Conservation (phyloP, 2,329 filamentous ascomycete genomes). For the Ilyonectria sp. region DNA sequence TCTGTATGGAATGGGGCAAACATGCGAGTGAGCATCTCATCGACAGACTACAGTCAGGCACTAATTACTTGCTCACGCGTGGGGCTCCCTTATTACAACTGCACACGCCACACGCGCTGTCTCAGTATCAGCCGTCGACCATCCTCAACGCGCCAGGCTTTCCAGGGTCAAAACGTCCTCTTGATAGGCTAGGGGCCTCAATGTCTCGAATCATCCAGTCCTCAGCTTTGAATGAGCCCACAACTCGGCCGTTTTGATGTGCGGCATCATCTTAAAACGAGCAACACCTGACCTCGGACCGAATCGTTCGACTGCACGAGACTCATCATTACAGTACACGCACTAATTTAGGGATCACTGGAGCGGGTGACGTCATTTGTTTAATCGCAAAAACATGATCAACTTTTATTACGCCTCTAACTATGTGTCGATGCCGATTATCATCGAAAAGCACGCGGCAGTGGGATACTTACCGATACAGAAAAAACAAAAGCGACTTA, state of each 20-base stretch:
- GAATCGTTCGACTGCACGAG: slow-evolving; percentile 27
- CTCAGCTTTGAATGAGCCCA: slow-evolving; percentile 27
- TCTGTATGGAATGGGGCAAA: slow-evolving; percentile 14
- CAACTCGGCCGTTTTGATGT: slow-evolving; percentile 21
- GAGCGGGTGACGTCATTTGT: slow-evolving; percentile 20
- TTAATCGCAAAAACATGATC: slow-evolving; percentile 35
- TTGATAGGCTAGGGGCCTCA: slow-evolving; percentile 29
- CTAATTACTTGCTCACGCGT: slow-evolving; percentile 33
- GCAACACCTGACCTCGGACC: slow-evolving; percentile 30
- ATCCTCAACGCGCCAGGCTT: slow-evolving; percentile 24
- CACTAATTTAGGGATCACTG: neutral
- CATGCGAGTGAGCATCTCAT: slow-evolving; percentile 9
- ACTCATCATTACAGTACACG: slow-evolving; percentile 23
- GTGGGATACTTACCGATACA: slow-evolving; percentile 49
- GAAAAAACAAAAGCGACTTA: slow-evolving; percentile 37
- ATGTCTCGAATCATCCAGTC: neutral
- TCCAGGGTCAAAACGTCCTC: slow-evolving; percentile 16
- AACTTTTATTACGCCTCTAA: slow-evolving; percentile 51
- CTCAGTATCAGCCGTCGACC: slow-evolving; percentile 21
- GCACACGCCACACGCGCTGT: slow-evolving; percentile 31
- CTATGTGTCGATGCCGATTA: slow-evolving; percentile 37
- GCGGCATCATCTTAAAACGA: slow-evolving; percentile 7
- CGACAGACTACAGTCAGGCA: slow-evolving; percentile 8
- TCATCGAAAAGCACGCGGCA: slow-evolving; percentile 44
- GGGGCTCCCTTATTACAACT: slow-evolving; percentile 30